These are phyloP conservation scores for Kodamaea ohmeri DNA, from an alignment of 1,139 yeast genomes.

Conservation along the genomic window DNA sequence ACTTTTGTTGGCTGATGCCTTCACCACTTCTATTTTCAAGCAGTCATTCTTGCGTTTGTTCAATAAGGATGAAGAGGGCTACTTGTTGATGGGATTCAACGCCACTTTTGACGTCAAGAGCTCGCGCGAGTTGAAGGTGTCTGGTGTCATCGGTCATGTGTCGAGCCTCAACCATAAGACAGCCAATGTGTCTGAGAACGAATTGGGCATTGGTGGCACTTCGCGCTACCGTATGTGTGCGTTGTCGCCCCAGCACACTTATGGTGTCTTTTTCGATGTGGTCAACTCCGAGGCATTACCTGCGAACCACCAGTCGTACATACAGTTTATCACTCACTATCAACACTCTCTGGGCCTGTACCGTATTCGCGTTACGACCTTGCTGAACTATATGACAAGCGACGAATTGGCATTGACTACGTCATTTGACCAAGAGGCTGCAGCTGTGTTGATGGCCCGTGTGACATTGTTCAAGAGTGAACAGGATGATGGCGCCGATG, in stretches of 20 bases:
- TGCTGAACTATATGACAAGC: conserved; percentile 60
- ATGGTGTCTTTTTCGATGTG: conserved; percentile 85
- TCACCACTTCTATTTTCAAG: conserved; percentile 93
- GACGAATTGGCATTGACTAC: conserved; percentile 51
- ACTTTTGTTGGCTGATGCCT: conserved; percentile 86
- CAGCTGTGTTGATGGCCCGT: conserved; percentile 94
- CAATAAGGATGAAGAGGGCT: conserved; percentile 82
- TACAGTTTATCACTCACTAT: conserved; percentile 73
- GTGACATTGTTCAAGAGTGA: conserved; percentile 89
- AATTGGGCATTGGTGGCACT: conserved; percentile 90
- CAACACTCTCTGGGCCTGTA: conserved; percentile 80
- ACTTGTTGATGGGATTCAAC: conserved; percentile 81
- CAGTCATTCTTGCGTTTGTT: conserved; percentile 89
- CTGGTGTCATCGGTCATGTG: conserved; percentile 94
- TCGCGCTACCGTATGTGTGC: conserved; percentile 84
- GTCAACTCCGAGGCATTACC: conserved; percentile 51
- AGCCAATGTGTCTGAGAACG: conserved; percentile 82
- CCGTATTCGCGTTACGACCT: conserved; percentile 88
- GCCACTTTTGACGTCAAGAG: conserved; percentile 85
- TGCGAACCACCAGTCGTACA: conserved; percentile 53
- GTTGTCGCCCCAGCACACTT: conserved; percentile 81
- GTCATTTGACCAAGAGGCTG: conserved; percentile 98
- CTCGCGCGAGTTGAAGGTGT: conserved; percentile 81
- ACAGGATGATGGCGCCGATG: conserved; percentile 57
- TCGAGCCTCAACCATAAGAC: conserved; percentile 64